phyloP scores from a whole-genome alignment of 2,329 filamentous ascomycete species.

The Curvularia verruculosa region DNA sequence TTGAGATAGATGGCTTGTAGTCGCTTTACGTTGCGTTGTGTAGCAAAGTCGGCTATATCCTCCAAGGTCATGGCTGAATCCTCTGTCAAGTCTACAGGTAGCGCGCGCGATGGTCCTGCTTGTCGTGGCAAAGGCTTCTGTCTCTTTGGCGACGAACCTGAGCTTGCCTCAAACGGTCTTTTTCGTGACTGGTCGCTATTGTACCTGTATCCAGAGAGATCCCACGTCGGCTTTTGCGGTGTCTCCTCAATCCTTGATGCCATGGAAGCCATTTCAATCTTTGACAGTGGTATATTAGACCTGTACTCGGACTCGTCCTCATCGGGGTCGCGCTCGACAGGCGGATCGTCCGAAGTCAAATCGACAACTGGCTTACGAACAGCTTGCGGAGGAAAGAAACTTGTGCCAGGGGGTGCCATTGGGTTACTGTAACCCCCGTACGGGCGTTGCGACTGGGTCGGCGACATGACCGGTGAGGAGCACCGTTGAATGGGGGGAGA shows the following conservation, averaged over 20 bases:
- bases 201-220: constrained; percentile 37
- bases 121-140: constrained; percentile 33
- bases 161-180: constrained; percentile 31
- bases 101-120: constrained; percentile 42
- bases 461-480: constrained; percentile 49
- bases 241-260: constrained; percentile 42
- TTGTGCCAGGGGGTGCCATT: constrained; percentile 80
- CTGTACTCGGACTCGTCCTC: constrained; percentile 50
- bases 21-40: constrained; percentile 59
- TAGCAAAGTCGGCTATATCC: constrained; percentile 53
- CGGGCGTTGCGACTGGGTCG: constrained; percentile 71
- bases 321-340: constrained; percentile 56
- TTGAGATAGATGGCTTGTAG: constrained; percentile 58
- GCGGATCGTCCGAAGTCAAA: constrained; percentile 54
- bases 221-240: constrained; percentile 39
- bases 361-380: constrained; percentile 49
- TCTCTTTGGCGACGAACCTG: constrained; percentile 34
- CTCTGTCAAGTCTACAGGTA: constrained; percentile 38
- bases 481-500: constrained; percentile 65
- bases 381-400: constrained; percentile 59
- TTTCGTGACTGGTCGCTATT: constrained; percentile 32
- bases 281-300: constrained; percentile 66
- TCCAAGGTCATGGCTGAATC: constrained; percentile 28
- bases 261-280: constrained; percentile 51
- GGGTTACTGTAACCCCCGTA: constrained; percentile 63